phyloP scores from a whole-genome alignment of 129 eudicot genomes.

The Escallonia rubra region DNA sequence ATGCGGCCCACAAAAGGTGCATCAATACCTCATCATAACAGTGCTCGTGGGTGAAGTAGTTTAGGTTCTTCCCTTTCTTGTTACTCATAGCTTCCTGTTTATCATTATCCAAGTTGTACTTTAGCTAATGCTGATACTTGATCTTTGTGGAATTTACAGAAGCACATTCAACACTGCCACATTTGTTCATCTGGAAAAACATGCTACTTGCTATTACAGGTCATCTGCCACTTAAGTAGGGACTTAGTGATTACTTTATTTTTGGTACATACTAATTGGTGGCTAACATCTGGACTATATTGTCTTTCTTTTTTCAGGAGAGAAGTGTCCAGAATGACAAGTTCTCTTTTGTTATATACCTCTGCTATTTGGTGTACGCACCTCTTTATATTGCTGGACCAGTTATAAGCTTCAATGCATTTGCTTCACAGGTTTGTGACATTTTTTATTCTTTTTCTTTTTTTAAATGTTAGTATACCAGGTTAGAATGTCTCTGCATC shows the following conservation, averaged over 20 bases:
- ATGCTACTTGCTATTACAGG: slow-evolving; percentile 88
- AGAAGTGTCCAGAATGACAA: slow-evolving; percentile 54
- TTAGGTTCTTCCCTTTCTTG: not conserved
- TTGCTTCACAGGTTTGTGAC: slow-evolving; percentile 80
- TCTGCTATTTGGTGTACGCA: slow-evolving; percentile 80
- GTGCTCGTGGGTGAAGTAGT: no score
- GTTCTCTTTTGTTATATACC: slow-evolving; percentile 61
- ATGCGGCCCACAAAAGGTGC: no score
- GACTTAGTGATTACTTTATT: slow-evolving; percentile 2
- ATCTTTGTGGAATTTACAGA: slow-evolving; percentile 46
- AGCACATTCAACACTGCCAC: slow-evolving; percentile 67
- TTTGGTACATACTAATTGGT: not conserved
- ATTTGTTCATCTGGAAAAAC: slow-evolving; percentile 77
- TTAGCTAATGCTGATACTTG: not conserved
- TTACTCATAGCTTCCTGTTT: not conserved
- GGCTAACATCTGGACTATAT: slow-evolving; percentile 4
- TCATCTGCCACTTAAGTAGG: slow-evolving; percentile 10
- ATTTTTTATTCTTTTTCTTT: slow-evolving; percentile 1
- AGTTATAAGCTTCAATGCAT: slow-evolving; percentile 79
- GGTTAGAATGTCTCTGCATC: not conserved
- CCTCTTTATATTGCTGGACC: slow-evolving; percentile 99
- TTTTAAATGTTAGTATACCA: slow-evolving; percentile 2
- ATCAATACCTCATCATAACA: no score
- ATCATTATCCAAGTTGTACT: not conserved
- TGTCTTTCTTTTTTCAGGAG: slow-evolving; percentile 51